Conservation (phyloP, 1,284 basidiomycete genomes). For the Leccinum solheimii region DNA sequence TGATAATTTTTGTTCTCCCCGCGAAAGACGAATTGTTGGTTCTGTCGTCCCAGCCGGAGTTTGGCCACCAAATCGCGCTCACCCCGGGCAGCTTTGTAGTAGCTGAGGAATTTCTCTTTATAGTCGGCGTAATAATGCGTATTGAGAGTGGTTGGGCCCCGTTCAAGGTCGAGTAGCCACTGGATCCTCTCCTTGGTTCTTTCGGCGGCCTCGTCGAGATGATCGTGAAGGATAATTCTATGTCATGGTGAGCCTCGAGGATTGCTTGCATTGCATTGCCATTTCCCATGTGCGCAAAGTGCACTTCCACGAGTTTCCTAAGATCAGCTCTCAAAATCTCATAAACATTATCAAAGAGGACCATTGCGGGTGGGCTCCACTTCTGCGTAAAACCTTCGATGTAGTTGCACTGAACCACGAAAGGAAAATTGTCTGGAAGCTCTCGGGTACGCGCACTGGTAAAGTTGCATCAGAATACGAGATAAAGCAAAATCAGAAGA, state of each 20-base stretch:
- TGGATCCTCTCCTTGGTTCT: slow-evolving; percentile 43
- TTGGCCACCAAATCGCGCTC: slow-evolving; percentile 30
- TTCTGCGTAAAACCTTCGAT: slow-evolving; percentile 46
- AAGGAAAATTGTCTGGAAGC: slow-evolving; percentile 65
- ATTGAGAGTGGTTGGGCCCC: slow-evolving; percentile 56
- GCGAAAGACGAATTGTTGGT: background rate
- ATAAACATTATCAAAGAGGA: slow-evolving; percentile 50
- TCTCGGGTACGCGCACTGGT: slow-evolving; percentile 65
- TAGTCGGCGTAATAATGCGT: slow-evolving; percentile 58
- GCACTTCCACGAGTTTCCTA: slow-evolving; percentile 41
- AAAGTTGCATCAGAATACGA: background rate
- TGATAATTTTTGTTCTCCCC: no score
- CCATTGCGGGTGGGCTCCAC: slow-evolving; percentile 52
- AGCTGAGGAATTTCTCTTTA: slow-evolving; percentile 52
- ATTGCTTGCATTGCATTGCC: slow-evolving; percentile 54
- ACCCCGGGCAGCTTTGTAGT: slow-evolving; percentile 47
- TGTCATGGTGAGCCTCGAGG: slow-evolving; percentile 2
- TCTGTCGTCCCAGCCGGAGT: slow-evolving; percentile 8
- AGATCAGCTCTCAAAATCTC: slow-evolving; percentile 42
- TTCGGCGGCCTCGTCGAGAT: slow-evolving; percentile 45
- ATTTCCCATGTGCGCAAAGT: slow-evolving; percentile 55
- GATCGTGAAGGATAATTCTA: slow-evolving; percentile 49
- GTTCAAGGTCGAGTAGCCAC: slow-evolving; percentile 57
- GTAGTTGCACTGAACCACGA: slow-evolving; percentile 53
- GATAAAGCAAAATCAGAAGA: background rate